Evolutionary conservation across 2,329 filamentous ascomycete genomes (phyloP), one percentile per base, ranked within the genome.

Genomic region (Colletotrichum sp.): DNA sequence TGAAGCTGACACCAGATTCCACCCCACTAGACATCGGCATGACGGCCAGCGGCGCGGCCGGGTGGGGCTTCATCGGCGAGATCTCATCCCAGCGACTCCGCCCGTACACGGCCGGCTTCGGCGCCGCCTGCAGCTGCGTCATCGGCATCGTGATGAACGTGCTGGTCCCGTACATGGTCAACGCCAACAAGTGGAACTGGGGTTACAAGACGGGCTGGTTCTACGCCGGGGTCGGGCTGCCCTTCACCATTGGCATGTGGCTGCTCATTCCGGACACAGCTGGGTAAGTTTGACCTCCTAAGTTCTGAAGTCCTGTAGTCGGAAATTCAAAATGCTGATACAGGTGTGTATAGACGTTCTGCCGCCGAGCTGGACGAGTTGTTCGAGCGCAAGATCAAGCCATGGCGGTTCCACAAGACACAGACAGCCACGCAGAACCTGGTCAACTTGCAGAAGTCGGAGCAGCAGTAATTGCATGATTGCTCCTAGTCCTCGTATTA

Each of bases 31-130:
- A 81, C 64, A 77, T 81, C 21, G 81, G 79, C 6, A 73, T 81
- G 28, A 79, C 78, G 4, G 77, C 79, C 48, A 82, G 79, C 68
- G 80, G 80, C 3, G 82, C 79, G 6, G 79, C 80, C 2, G 82
- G 81, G 6, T 83, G 81, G 79, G 80, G 81, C 2, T 81, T 81
- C 57, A 81, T 82, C 30, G 82, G 79, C 43, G 83, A 86, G 71
- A 83, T 85, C 10, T 84, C 84, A 0, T 82, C 84, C 0, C 82
- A 83, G 8, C 79, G 84, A 4, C 78, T 85, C 3, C 81, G 83
- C 0, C 79, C 81, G 0, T 81, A 81, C 18, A 84, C 83, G 0
- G 79, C 83, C 5, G 82, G 82, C 7, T 78, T 83, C 36, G 80
- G 78, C 18, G 81, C 81, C 3, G 80, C 82, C 1, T 77, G 77